Evolutionary conservation across 768 basidiomycete species (phyloP).

Genomic region (Tylopilus vinaceipallidus): DNA sequence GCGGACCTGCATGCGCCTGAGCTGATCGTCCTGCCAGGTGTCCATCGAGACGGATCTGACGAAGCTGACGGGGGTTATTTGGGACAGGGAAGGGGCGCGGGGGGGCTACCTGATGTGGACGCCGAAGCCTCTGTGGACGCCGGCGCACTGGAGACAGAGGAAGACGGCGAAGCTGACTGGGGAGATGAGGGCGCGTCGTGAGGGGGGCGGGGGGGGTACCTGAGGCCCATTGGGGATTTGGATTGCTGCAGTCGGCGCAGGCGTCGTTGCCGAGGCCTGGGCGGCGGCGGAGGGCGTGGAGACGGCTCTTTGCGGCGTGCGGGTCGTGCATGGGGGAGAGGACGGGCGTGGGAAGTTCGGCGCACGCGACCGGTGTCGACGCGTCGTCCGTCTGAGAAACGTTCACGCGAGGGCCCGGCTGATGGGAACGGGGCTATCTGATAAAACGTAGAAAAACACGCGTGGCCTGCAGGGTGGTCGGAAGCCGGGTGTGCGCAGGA

Average conservation of each 20-base stretch:
- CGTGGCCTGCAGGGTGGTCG: no score
- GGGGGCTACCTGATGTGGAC: constrained; percentile 76
- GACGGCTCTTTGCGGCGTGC: constrained; percentile 54
- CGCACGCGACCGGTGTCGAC: no score
- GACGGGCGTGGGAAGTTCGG: constrained; percentile 5
- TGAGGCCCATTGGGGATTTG: constrained; percentile 97
- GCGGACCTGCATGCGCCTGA: constrained; percentile 84
- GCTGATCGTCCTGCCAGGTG: constrained; percentile 89
- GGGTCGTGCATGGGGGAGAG: constrained; percentile 16
- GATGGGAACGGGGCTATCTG: no score
- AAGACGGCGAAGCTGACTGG: constrained; percentile 75
- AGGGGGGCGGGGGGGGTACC: constrained; percentile 37
- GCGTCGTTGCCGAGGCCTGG: constrained; percentile 72
- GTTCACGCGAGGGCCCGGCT: no score
- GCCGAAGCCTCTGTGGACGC: constrained; percentile 85
- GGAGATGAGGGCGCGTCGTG: not conserved
- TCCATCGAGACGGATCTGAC: constrained; percentile 96
- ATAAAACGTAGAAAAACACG: not conserved
- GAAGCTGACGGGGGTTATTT: constrained; percentile 49
- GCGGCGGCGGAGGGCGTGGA: constrained; percentile 72
- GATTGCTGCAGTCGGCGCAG: constrained; percentile 82
- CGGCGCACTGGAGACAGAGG: constrained; percentile 88
- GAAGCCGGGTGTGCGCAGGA: not conserved
- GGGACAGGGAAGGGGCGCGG: not conserved
- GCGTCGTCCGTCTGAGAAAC: no score